Base-by-base conservation (phyloP, 1,284 basidiomycete species). In the Fomitopsis pinicola region DNA sequence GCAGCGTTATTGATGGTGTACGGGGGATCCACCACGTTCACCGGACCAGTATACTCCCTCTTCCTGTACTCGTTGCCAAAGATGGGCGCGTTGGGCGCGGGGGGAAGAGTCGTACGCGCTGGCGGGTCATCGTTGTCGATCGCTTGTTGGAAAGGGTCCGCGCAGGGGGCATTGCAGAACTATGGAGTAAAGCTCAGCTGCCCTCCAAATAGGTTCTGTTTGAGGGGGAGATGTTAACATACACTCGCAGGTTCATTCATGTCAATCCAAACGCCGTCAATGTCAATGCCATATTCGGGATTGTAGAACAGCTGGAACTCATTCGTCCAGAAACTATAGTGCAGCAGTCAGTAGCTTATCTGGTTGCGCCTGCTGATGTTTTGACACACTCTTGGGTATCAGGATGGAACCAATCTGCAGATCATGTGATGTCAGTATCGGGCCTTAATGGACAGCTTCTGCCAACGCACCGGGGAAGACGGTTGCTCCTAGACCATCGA, bases 241-340 rank as follows among this genome's bases (percentile, higher is more conserved):
- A 86, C 84, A 64, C 81, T 88, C 3, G 86, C 71, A 12, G 87
- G 86, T 63, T 89, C 87, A 69, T 89, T 89, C 86, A 89, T 89
- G 66, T 88, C 87, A 45, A 88, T 88, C 87, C 87, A 89, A 14
- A 78, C 80, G 14, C 86, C 87, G 65, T 88, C 87, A 38, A 88
- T 86, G 63, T 89, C 84, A 19, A 88, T 64, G 3, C 87, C 87
- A 0, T 74, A 80, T 7, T 76, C 65, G 0, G 82, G 77, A 66
- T 77, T 77, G 69, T 87, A 90, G 76, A 91, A 90, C 8, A 76
- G 62, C 26, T 74, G 66, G 64, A 89, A 89, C 68, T 90, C 87
- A 54, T 77, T 79, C 12, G 75, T 80, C 88, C 88, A 91, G 71
- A 79, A 85, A n/a, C 83, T 85, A 58, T 5, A 58, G 5, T 7